phyloP scores from a whole-genome alignment of 139 green algal species.

The Chlamydomonas eustigma region DNA sequence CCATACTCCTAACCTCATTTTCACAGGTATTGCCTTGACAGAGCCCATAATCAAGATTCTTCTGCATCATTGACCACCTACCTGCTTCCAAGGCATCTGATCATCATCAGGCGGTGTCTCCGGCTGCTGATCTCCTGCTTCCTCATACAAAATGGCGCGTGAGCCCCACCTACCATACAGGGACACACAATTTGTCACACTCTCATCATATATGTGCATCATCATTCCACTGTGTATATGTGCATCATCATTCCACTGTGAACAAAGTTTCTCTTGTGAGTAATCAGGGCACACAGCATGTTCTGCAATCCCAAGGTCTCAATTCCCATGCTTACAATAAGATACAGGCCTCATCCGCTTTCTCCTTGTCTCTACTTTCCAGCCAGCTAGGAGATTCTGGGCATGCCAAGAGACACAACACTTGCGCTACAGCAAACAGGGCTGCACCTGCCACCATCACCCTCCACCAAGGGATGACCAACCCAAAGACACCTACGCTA shows the following conservation, averaged over 20 bases:
- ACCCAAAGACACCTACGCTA: conserved; percentile 14
- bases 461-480: conserved; percentile 33
- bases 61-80: too few species aligned
- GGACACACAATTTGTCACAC: too few species aligned
- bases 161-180: conserved; percentile 1
- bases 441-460: conserved; percentile 54
- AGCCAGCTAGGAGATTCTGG: conserved; percentile 72
- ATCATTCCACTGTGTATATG: neutral
- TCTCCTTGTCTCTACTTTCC: conserved; percentile 29
- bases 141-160: conserved; percentile 6
- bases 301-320: too few species aligned
- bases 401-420: conserved; percentile 27
- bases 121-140: neutral
- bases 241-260: neutral
- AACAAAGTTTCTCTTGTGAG: neutral
- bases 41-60: too few species aligned
- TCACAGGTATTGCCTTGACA: too few species aligned
- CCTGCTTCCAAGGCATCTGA: too few species aligned
- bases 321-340: neutral
- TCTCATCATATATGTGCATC: too few species aligned
- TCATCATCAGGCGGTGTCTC: neutral
- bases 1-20: too few species aligned
- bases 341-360: conserved; percentile 7
- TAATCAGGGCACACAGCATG: neutral
- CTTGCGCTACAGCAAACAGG: conserved; percentile 41